Evolutionary conservation across 2,329 filamentous ascomycete species (phyloP).

Genomic region (Ascochyta pisi): DNA sequence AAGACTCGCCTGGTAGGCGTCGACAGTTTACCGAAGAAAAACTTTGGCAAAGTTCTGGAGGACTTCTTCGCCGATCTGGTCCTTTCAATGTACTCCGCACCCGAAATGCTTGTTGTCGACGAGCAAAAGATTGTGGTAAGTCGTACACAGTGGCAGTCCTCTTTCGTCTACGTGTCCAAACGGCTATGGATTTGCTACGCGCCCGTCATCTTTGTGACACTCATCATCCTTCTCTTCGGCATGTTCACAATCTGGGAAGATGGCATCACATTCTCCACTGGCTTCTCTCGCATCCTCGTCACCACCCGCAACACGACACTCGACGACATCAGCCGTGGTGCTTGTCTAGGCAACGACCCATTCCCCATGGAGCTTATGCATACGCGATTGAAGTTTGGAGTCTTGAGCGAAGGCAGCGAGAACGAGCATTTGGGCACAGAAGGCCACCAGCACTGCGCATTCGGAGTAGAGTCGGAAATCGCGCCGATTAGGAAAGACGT

Average conservation of each 20-base stretch:
- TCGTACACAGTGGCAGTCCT: constrained; percentile 33
- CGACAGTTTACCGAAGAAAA: constrained; percentile 31
- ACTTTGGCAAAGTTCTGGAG: constrained; percentile 36
- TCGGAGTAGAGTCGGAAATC: constrained; percentile 40
- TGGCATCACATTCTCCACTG: constrained; percentile 44
- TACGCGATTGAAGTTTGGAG: constrained; percentile 48
- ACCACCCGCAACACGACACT: constrained; percentile 46
- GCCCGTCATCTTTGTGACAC: constrained; percentile 39
- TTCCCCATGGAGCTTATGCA: constrained; percentile 49
- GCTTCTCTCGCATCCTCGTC: constrained; percentile 45
- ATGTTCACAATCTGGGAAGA: constrained; percentile 41
- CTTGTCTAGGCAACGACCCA: constrained; percentile 50
- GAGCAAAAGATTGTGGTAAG: constrained; percentile 25
- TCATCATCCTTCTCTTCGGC: constrained; percentile 39
- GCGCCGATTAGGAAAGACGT: constrained; percentile 28
- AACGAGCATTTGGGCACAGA: constrained; percentile 30
- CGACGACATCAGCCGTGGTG: constrained; percentile 49
- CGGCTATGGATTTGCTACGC: constrained; percentile 46
- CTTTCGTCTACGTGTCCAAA: constrained; percentile 40
- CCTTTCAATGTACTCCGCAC: constrained; percentile 44
- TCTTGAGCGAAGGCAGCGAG: constrained; percentile 40
- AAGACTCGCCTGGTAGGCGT: constrained; percentile 54
- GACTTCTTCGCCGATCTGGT: constrained; percentile 45
- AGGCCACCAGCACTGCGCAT: constrained; percentile 40
- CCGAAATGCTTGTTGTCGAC: constrained; percentile 39